Evolutionary conservation across 2,329 filamentous ascomycete genomes (phyloP), one percentile per base, ranked within the genome.

Genomic region (Xylaria sp.): DNA sequence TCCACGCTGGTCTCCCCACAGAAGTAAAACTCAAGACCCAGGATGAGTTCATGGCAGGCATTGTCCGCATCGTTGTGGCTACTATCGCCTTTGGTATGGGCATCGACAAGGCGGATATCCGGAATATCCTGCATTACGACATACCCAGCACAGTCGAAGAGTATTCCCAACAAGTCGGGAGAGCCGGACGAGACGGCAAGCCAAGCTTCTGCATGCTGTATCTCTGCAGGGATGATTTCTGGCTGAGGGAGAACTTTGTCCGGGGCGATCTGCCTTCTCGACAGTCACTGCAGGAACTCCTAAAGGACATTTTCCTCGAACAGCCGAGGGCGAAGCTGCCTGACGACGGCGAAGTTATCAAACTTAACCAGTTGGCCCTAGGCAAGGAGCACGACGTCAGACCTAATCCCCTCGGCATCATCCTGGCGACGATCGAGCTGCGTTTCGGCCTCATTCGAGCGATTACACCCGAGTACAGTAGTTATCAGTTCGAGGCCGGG

Each of bases 41-140:
- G 69, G 85, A 88, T 2, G 77, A 81, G 8, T 88, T 88, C 63
- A 85, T 88, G 83, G 76, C 78, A 0, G 79, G 78, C 1, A 75
- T 80, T 24, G 76, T 84, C 34, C 74, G 80, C n/a, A 82, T 85
- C 30, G 82, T 86, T 12, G 82, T 85, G 19, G 85, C 86, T 2
- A 88, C 86, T 0, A 88, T 88, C 48, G 86, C 86, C 0, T 88
- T 88, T 59, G 86, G 86, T 0, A 88, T 88, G 86, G 86, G 86
- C 0, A 87, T 88, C 19, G 86, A 88, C 73, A 88, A 88, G 68
- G 68, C 81, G 39, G 80, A 85, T 57, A 87, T 88, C 48, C 81
- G 86, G 6, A 87, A 86, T 65, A 81, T 88, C 39, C 72, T 88
- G 9, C 86, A 88, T 68, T 86, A 82, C 71, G 84, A 85, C 59